A percentile compares a stretch with the other conserved stretches of the same genome.
phyloP scores from a whole-genome alignment of 2,329 filamentous ascomycete species.

The Curvularia sp. region DNA sequence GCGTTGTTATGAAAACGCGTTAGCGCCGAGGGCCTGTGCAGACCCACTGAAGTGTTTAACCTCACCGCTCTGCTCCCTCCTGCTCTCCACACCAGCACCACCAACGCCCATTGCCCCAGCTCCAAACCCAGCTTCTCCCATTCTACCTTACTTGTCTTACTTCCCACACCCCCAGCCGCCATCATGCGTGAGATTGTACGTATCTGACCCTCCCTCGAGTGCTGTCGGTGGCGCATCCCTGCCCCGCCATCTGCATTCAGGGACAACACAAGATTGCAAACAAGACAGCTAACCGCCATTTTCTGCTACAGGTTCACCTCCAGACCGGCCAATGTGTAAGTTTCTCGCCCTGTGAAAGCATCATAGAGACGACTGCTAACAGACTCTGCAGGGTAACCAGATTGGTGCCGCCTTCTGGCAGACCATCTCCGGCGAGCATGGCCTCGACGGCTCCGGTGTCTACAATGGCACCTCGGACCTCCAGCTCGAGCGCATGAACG shows the following conservation, averaged over 20 bases:
- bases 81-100: constrained; percentile 44
- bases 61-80: constrained; percentile 38
- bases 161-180: constrained; percentile 38
- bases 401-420: constrained; percentile 99
- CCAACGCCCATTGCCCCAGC: constrained; percentile 37
- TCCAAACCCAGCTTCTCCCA: constrained; percentile 38
- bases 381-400: constrained; percentile 86
- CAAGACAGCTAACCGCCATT: constrained; percentile 63
- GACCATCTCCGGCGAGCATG: constrained; percentile 74
- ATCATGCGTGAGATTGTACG: constrained; percentile 75
- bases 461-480: constrained; percentile 99
- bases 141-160: constrained; percentile 40
- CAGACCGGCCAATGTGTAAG: constrained; percentile 99
- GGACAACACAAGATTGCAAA: constrained; percentile 53
- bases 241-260: constrained; percentile 53
- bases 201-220: constrained; percentile 37
- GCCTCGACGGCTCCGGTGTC: constrained; percentile 95
- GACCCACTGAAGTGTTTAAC: constrained; percentile 36
- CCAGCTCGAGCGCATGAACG: constrained; percentile 99
- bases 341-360: constrained; percentile 35
- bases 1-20: constrained; percentile 28
- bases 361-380: constrained; percentile 37
- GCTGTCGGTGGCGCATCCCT: constrained; percentile 54
- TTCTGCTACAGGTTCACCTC: constrained; percentile 84
- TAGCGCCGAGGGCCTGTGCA: constrained; percentile 30